Percentiles rank a stretch among this genome's conserved stretches.
Evolutionary conservation across 2,329 filamentous ascomycete species (phyloP).

Genomic region (Calonectria hawksworthii): DNA sequence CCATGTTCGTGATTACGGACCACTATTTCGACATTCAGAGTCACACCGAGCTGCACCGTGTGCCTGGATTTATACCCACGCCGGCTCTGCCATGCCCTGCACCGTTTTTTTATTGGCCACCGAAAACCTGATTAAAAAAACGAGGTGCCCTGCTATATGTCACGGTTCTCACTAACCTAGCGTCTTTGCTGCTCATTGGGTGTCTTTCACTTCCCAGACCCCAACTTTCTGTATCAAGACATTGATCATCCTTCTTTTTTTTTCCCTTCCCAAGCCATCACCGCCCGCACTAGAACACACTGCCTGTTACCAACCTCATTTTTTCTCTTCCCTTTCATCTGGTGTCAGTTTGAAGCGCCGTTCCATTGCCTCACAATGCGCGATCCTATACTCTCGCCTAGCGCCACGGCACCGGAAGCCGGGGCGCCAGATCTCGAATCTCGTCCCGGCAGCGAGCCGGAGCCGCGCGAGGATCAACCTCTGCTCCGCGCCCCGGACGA

Average conservation of each 20-base stretch:
- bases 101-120: neutral
- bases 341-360: neutral
- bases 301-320: neutral
- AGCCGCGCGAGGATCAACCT: constrained; percentile 39
- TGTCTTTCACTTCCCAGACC: neutral
- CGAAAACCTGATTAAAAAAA: constrained; percentile 24
- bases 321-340: neutral
- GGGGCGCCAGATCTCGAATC: constrained; percentile 13
- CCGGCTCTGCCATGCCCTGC: neutral
- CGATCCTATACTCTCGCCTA: neutral
- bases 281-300: neutral
- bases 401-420: neutral
- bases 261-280: neutral
- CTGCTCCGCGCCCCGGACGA: constrained; percentile 39
- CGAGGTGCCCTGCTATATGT: neutral
- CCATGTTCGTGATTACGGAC: constrained; percentile 34
- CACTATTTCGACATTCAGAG: constrained; percentile 37
- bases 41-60: constrained; percentile 22
- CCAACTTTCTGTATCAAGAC: neutral
- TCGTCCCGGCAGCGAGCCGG: neutral
- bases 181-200: neutral
- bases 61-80: constrained; percentile 15
- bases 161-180: neutral
- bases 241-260: neutral
- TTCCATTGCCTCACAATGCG: constrained; percentile 13